These are phyloP conservation scores for Myrmaecium sp. DNA, from an alignment of 2,329 filamentous ascomycete species.

Conservation along the genomic window DNA sequence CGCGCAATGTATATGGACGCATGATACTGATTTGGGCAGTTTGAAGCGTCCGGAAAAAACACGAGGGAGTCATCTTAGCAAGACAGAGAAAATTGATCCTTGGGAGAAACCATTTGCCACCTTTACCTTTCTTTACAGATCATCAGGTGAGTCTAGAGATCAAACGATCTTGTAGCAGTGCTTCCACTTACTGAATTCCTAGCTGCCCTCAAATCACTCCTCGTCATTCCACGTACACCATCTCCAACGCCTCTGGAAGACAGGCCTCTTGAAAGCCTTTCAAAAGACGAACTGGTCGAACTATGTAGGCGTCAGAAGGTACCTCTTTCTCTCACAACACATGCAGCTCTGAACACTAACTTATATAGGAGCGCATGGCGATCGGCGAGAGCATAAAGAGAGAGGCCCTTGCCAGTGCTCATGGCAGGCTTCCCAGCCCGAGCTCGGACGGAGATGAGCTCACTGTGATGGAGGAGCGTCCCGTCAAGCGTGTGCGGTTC, in stretches of 20 bases:
- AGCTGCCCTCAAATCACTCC: conserved; percentile 15
- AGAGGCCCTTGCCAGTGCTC: neutral
- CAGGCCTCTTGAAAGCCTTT: conserved; percentile 8
- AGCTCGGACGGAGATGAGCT: conserved; percentile 1
- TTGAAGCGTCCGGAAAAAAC: neutral
- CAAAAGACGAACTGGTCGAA: conserved; percentile 10
- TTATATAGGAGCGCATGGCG: conserved; percentile 1
- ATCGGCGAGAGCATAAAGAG: neutral
- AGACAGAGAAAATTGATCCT: conserved; percentile 4
- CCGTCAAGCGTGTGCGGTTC: conserved; percentile 25
- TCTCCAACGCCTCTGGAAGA: conserved; percentile 12
- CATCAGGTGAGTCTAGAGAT: conserved; percentile 3
- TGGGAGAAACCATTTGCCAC: conserved; percentile 7
- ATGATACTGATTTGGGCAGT: neutral
- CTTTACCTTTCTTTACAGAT: conserved; percentile 15
- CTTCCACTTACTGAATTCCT: conserved; percentile 2
- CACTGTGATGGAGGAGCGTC: conserved; percentile 1
- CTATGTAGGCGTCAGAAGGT: conserved; percentile 9
- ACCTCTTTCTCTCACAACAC: neutral
- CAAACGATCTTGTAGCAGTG: accelerated
- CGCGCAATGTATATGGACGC: conserved; percentile 1
- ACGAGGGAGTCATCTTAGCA: neutral
- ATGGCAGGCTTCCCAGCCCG: neutral
- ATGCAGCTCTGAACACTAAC: neutral
- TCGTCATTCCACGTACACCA: conserved; percentile 14